Evolutionary conservation across 1,139 yeast genomes (phyloP), one percentile per base, ranked within the genome.

Genomic region (Blastobotrys indianensis): DNA sequence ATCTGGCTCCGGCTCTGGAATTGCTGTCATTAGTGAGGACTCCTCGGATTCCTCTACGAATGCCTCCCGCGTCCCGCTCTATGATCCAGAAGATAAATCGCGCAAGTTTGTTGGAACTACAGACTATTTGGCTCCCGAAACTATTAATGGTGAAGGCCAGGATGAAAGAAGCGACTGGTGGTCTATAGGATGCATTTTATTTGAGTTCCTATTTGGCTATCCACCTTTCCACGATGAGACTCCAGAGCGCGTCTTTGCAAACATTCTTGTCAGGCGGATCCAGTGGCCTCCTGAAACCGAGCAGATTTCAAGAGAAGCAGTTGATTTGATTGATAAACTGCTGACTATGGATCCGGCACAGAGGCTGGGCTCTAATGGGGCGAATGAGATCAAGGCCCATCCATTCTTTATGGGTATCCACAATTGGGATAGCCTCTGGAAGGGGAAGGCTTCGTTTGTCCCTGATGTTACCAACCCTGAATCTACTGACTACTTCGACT

Each of bases 131-230:
- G 95, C 99, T 0, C 99, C 99, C 0, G 99, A 94, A 61, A 90
- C 97, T 0, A 87, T 94, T 52, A 72, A 77, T 41, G 97, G 97
- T 30, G 73, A 75, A 5, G 86, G 87, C 0, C 97, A 92, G 62
- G 87, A 82, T 52, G 92, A 82, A 55, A 77, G 83, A 38, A 82
- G 94, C 33, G 99, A 94, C 69, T 94, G 98, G 98, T 94, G 98
- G 98, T 86, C 97, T 1, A 77, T 90, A 39, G 99, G 99, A 0
- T 92, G 97, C 65, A 88, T 94, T 48, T 67, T 90, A 46, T 94
- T 92, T 69, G 99, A 94, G 65, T 83, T 92, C 59, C 66, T 88
- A 44, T 85, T 85, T 63, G 98, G 98, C 0, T 85, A 81, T 60
- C 97, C 98, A 0, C 99, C 99, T 2, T 94, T 94, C 64, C 94